Evolutionary conservation across 73 alveolate species (phyloP).

Genomic region (Paramecium caudatum): DNA sequence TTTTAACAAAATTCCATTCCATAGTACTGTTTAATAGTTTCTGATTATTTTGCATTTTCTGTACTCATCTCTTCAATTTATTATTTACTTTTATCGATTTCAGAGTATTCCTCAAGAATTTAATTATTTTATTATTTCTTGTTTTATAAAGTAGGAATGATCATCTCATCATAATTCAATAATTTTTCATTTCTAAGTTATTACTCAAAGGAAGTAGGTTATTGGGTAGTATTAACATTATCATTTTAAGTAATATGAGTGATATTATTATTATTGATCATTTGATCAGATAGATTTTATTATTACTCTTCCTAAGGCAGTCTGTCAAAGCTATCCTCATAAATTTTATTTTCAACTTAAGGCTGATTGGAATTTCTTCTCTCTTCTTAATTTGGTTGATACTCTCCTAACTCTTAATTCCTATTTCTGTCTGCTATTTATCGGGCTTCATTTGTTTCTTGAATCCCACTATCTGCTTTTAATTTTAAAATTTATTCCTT

Average conservation of each 20-base stretch:
- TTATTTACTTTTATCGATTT: slow-evolving; percentile 29
- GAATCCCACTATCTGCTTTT: slow-evolving; percentile 36
- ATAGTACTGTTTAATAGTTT: not conserved
- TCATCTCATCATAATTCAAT: slow-evolving; percentile 66
- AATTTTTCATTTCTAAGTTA: slow-evolving; percentile 11
- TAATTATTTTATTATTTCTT: not conserved
- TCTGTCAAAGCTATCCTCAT: slow-evolving; percentile 29
- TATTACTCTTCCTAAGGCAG: slow-evolving; percentile 20
- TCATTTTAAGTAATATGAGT: slow-evolving; percentile 39
- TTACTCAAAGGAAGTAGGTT: slow-evolving; percentile 42
- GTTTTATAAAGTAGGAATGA: slow-evolving; percentile 37
- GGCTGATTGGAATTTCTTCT: slow-evolving; percentile 35
- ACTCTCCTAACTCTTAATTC: slow-evolving; percentile 5
- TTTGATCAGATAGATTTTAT: not conserved
- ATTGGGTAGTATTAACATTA: not conserved
- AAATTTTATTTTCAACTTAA: not conserved
- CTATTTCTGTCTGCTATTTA: not conserved
- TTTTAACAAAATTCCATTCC: slow-evolving; percentile 57
- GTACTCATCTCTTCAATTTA: slow-evolving; percentile 40
- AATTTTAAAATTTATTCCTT: slow-evolving; percentile 4
- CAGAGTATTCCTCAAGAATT: slow-evolving; percentile 13
- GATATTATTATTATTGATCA: slow-evolving; percentile 6
- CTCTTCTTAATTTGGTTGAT: not conserved
- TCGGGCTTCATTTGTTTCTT: slow-evolving; percentile 34
- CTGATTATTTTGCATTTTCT: slow-evolving; percentile 18